Evolutionary conservation across 2,329 filamentous ascomycete genomes (phyloP).

Genomic region (Aspergillus alliaceus): DNA sequence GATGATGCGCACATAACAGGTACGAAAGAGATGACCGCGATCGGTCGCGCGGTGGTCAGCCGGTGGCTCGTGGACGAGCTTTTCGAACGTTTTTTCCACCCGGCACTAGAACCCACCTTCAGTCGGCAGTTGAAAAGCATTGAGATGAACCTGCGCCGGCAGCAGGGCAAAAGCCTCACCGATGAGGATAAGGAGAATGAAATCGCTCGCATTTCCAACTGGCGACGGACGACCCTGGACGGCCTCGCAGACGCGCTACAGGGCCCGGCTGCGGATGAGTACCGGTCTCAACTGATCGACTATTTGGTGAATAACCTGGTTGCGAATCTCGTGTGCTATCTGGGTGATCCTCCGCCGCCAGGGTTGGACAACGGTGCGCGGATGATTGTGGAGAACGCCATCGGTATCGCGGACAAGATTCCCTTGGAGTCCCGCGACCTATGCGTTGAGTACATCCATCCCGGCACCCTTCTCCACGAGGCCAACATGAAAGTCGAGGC

Average conservation of each 20-base stretch:
- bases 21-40: slow-evolving; percentile 96
- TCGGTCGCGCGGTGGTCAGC: slow-evolving; percentile 84
- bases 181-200: slow-evolving; percentile 88
- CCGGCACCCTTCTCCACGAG: slow-evolving; percentile 68
- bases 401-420: slow-evolving; percentile 81
- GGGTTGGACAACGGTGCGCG: slow-evolving; percentile 85
- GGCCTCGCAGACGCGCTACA: slow-evolving; percentile 74
- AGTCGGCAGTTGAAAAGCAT: slow-evolving; percentile 80
- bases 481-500: slow-evolving; percentile 83
- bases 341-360: slow-evolving; percentile 73
- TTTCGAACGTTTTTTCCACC: slow-evolving; percentile 91
- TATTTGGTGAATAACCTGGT: slow-evolving; percentile 68
- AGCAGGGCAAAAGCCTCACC: slow-evolving; percentile 70
- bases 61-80: slow-evolving; percentile 89
- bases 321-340: slow-evolving; percentile 68
- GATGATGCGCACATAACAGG: slow-evolving; percentile 80
- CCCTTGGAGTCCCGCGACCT: slow-evolving; percentile 91
- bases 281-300: slow-evolving; percentile 68
- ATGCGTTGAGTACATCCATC: slow-evolving; percentile 78
- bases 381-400: slow-evolving; percentile 89
- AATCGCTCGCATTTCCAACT: slow-evolving; percentile 82
- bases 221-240: slow-evolving; percentile 90
- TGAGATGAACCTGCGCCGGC: slow-evolving; percentile 80
- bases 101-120: slow-evolving; percentile 73
- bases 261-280: slow-evolving; percentile 63